Conservation (phyloP, 441 rosid species). For the Cnidoscolus chayamansa region DNA sequence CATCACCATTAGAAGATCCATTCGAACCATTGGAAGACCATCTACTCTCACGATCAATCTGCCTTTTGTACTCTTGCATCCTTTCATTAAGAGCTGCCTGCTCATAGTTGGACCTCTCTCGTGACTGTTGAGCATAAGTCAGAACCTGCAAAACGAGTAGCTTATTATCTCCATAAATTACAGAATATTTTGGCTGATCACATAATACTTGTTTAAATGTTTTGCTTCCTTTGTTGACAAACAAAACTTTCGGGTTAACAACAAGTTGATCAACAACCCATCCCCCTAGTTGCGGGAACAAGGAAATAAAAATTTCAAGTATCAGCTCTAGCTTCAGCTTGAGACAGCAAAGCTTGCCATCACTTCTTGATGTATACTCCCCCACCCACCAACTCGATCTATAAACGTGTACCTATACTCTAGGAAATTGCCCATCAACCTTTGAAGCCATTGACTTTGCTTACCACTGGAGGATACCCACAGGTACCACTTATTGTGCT, state of each 20-base stretch:
- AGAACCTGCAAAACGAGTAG: slow-evolving; percentile 55
- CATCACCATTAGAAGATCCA: slow-evolving; percentile 98
- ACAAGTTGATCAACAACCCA: background rate
- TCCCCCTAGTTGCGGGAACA: background rate
- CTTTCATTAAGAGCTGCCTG: slow-evolving; percentile 91
- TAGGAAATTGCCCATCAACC: background rate
- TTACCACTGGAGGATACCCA: background rate
- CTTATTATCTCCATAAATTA: slow-evolving; percentile 4
- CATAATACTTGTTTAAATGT: background rate
- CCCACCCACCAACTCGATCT: background rate
- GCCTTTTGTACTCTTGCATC: slow-evolving; percentile 98
- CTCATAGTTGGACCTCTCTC: slow-evolving; percentile 96
- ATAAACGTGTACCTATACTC: slow-evolving; percentile 1
- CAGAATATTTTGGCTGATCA: background rate
- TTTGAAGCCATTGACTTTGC: no score
- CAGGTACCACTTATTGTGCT: background rate
- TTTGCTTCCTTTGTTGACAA: background rate
- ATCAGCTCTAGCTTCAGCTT: background rate
- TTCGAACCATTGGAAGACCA: slow-evolving; percentile 80
- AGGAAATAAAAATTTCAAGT: background rate
- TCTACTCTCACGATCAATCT: slow-evolving; percentile 93
- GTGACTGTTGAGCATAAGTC: slow-evolving; percentile 94
- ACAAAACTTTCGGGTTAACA: background rate
- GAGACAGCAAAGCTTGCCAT: background rate
- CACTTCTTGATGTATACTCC: no score